Evolutionary conservation across 768 basidiomycete species (phyloP).

Genomic region (Solioccasus polychromus): DNA sequence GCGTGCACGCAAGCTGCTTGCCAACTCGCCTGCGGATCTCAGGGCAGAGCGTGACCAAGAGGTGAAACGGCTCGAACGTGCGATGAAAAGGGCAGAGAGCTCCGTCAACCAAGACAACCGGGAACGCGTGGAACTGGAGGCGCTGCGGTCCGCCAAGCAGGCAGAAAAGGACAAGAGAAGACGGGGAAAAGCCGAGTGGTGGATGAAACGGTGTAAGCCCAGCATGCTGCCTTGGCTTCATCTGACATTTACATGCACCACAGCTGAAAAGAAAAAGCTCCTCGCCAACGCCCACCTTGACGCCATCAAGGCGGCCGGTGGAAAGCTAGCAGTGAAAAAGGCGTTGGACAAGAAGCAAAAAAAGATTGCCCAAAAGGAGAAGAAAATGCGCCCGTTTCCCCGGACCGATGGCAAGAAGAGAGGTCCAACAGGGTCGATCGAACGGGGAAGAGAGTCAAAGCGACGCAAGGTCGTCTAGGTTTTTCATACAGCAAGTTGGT

Average conservation of each 20-base stretch:
- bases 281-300: slow-evolving; percentile 76
- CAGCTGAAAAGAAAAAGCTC: slow-evolving; percentile 78
- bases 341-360: slow-evolving; percentile 87
- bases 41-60: slow-evolving; percentile 65
- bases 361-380: slow-evolving; percentile 87
- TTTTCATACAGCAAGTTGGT: neutral
- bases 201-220: slow-evolving; percentile 73
- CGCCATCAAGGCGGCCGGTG: slow-evolving; percentile 71
- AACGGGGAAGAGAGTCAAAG: slow-evolving; percentile 14
- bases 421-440: slow-evolving; percentile 12
- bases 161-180: slow-evolving; percentile 59
- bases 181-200: slow-evolving; percentile 81
- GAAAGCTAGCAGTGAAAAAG: slow-evolving; percentile 79
- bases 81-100: slow-evolving; percentile 77
- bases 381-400: slow-evolving; percentile 72
- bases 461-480: slow-evolving; percentile 23
- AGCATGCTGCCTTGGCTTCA: neutral
- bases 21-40: slow-evolving; percentile 57
- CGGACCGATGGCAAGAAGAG: slow-evolving; percentile 18
- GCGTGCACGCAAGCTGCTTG: slow-evolving; percentile 62
- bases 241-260: slow-evolving; percentile 5
- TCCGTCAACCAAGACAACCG: slow-evolving; percentile 67
- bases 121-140: slow-evolving; percentile 69
- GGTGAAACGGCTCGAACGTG: slow-evolving; percentile 63
- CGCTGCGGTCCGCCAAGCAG: slow-evolving; percentile 45